These are phyloP conservation scores for Gracilaria caudata DNA, from an alignment of 23 red algal genomes.

Conservation along the genomic window DNA sequence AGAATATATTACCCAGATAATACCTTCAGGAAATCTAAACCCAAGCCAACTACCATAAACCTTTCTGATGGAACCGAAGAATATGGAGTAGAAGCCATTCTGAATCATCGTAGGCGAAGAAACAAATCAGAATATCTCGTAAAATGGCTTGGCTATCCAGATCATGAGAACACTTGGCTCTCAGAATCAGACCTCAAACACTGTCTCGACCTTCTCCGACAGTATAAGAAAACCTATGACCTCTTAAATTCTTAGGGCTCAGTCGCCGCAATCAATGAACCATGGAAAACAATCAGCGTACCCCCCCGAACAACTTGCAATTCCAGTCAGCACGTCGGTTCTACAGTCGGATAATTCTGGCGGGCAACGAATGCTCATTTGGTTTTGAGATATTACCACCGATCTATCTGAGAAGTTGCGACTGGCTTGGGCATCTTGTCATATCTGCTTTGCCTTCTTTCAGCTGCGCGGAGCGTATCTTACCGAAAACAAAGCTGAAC, in stretches of 20 bases:
- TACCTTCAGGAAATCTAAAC: not conserved
- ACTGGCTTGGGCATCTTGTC: not conserved
- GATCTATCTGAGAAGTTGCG: not conserved
- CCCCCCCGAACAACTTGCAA: not conserved
- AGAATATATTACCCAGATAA: constrained; percentile 12
- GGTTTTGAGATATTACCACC: not conserved
- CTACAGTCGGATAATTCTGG: not conserved
- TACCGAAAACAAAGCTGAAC: not conserved
- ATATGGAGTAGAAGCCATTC: constrained; percentile 27
- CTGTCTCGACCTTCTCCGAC: not conserved
- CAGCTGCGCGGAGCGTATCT: not conserved
- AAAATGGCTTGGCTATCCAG: constrained; percentile 24
- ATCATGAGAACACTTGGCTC: constrained; percentile 36
- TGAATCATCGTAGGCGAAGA: not conserved
- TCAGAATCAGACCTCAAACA: not conserved
- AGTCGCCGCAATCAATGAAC: not conserved
- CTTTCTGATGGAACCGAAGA: not conserved
- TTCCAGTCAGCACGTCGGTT: not conserved
- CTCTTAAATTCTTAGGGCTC: not conserved
- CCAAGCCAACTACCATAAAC: not conserved
- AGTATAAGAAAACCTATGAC: not conserved
- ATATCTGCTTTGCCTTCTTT: not conserved
- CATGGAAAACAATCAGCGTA: not conserved
- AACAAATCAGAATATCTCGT: not conserved
- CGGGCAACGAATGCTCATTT: not conserved